phyloP scores from a whole-genome alignment of 2,329 filamentous ascomycete genomes.

The Penicillium italicum region DNA sequence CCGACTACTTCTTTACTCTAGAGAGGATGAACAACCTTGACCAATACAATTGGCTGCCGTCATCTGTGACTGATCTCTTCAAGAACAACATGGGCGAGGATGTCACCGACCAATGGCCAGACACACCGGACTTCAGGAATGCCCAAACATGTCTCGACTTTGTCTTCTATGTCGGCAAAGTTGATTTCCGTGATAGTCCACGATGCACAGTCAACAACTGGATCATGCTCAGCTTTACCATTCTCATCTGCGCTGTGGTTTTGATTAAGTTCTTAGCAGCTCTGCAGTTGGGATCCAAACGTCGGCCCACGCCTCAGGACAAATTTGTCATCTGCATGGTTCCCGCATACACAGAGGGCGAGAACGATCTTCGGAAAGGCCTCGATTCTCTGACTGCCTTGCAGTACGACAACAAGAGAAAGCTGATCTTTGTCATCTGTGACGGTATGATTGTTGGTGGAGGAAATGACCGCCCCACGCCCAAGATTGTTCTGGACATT shows the following conservation, averaged over 20 bases:
- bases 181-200: constrained; percentile 75
- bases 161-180: constrained; percentile 75
- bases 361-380: constrained; percentile 88
- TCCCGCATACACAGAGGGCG: constrained; percentile 94
- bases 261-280: constrained; percentile 86
- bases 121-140: constrained; percentile 53
- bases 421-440: constrained; percentile 86
- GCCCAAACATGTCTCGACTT: constrained; percentile 78
- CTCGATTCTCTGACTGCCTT: constrained; percentile 91
- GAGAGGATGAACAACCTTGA: constrained; percentile 53
- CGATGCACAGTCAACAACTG: constrained; percentile 87
- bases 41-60: constrained; percentile 69
- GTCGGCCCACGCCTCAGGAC: constrained; percentile 83
- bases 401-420: constrained; percentile 97
- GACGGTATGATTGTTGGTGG: constrained; percentile 99
- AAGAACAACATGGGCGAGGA: constrained; percentile 74
- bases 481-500: constrained; percentile 93
- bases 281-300: constrained; percentile 88
- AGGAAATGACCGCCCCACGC: constrained; percentile 93
- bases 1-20: constrained; percentile 81
- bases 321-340: constrained; percentile 99
- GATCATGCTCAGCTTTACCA: constrained; percentile 80
- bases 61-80: constrained; percentile 63
- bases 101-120: constrained; percentile 64
- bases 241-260: constrained; percentile 77